Evolutionary conservation across 352 stramenopile genomes (phyloP).

Genomic region (Pythium insidiosum): DNA sequence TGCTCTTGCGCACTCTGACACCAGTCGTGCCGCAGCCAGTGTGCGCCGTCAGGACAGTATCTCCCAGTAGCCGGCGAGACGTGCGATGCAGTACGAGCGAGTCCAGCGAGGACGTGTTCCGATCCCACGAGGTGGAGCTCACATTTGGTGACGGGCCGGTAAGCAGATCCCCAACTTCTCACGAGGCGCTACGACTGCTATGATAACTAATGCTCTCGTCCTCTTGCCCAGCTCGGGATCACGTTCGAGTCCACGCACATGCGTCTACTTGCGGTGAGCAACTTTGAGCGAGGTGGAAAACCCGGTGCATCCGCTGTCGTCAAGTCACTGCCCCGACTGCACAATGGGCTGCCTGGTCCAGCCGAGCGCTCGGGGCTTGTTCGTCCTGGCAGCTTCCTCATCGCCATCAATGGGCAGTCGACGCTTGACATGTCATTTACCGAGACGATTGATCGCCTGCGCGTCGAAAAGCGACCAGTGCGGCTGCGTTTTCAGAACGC

Average conservation of each 20-base stretch:
- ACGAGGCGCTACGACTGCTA: neutral
- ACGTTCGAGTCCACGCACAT: slow-evolving; percentile 72
- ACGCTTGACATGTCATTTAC: slow-evolving; percentile 54
- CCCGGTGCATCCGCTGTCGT: slow-evolving; percentile 51
- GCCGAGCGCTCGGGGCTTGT: slow-evolving; percentile 51
- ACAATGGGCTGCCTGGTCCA: slow-evolving; percentile 46
- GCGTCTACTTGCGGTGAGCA: slow-evolving; percentile 45
- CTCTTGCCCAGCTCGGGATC: slow-evolving; percentile 44
- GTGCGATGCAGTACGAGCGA: neutral
- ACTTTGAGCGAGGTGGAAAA: slow-evolving; percentile 29
- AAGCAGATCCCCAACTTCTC: slow-evolving; percentile 8
- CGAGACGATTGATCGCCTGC: slow-evolving; percentile 52
- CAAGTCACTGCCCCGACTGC: slow-evolving; percentile 52
- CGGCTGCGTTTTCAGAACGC: slow-evolving; percentile 58
- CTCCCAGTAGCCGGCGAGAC: neutral
- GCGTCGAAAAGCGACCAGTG: slow-evolving; percentile 33
- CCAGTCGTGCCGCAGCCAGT: slow-evolving; percentile 35
- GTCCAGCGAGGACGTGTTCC: too few species aligned
- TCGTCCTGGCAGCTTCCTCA: slow-evolving; percentile 44
- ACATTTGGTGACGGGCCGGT: slow-evolving; percentile 65
- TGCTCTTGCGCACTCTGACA: slow-evolving; percentile 24
- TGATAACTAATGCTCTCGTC: neutral
- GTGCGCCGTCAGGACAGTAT: neutral
- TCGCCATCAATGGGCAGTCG: slow-evolving; percentile 63
- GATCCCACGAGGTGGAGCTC: slow-evolving; percentile 54